Evolutionary conservation across 176 grass and related monocot species (phyloP), one percentile per base, ranked within the genome.

Genomic region (Aegilops sharonensis): DNA sequence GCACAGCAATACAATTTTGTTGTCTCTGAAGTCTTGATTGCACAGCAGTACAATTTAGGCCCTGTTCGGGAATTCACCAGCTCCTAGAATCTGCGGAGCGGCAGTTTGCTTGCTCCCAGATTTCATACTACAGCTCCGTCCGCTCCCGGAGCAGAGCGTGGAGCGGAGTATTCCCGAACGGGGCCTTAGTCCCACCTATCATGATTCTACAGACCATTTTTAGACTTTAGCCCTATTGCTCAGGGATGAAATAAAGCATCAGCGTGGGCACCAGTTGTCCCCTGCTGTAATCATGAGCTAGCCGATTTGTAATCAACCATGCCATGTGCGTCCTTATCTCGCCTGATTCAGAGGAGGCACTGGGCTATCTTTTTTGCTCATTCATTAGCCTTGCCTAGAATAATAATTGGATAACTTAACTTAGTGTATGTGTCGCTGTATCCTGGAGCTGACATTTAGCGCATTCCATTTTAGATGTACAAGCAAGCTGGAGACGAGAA

Each of bases 401-500:
- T 37, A 6, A 21, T 85, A 35, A 69, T 7, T 14, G 14, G 29
- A 56, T 39, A 36, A 1, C 47, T 67, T 77, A 32, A 68, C 71
- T 74, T 27, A 27, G 40, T 75, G 18, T 54, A 7, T 54, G 6
- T 32, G 25, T 2, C 12, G 31, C 2, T 43, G 24, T 64, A 42
- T 65, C 1, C 31, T 2, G 14, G 4, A 40, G 23, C 60, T 85
- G 40, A 89, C 60, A 2, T 48, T 85, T 21, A 30, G 11, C 52
- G 2, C 4, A 17, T 30, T 30, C 45, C 27, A 70, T 30, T 95
- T 75, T 64, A 98, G 93, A 87, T 94, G 43, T 89, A 89, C 52
- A 95, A 95, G 84, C 90, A 89, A 83, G 75, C 63, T 56, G 89
- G 88, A 63, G 90, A 92, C 11, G 88, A 90, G 11, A 82, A 82